Evolutionary conservation across 768 basidiomycete species (phyloP).

Genomic region (Leucosporidium scottii): DNA sequence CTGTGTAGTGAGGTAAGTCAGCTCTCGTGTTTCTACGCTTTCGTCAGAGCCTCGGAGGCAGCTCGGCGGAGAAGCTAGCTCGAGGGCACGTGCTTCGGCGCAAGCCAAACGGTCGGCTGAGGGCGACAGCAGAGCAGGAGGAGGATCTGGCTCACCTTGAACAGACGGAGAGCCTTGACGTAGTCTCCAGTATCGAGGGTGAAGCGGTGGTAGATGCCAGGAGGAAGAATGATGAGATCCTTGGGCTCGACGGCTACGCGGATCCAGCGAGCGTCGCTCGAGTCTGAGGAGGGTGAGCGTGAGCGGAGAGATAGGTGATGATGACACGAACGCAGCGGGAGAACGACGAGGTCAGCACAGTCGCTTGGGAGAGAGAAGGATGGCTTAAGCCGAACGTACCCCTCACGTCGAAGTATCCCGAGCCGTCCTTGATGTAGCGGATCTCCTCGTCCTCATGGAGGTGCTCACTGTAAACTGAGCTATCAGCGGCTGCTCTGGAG

Average conservation of each 20-base stretch:
- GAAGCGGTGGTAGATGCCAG: conserved; percentile 92
- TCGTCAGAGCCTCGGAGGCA: background rate
- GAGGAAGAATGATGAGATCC: conserved; percentile 78
- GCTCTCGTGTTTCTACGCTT: background rate
- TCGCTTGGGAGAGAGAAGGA: background rate
- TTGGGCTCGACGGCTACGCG: conserved; percentile 66
- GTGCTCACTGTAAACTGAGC: conserved; percentile 46
- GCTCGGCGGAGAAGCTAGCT: no score
- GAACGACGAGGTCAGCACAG: no score
- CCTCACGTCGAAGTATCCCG: conserved; percentile 85
- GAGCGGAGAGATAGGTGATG: background rate
- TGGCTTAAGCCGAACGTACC: conserved; percentile 44
- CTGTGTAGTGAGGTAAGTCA: conserved; percentile 44
- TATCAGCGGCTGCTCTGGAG: background rate
- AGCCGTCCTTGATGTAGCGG: conserved; percentile 75
- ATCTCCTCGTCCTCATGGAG: conserved; percentile 97
- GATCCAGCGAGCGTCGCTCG: conserved; percentile 67
- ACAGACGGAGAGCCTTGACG: conserved; percentile 72
- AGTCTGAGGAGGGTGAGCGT: conserved; percentile 10
- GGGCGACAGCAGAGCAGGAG: background rate
- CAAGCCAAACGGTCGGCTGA: background rate
- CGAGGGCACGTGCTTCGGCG: no score
- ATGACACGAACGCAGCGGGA: background rate
- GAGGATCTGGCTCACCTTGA: conserved; percentile 54
- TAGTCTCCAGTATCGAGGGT: conserved; percentile 69